Percentiles rank a stretch among this genome's conserved stretches.
phyloP scores from a whole-genome alignment of 129 eudicot genomes.

The Centrapalus pauciflorus region DNA sequence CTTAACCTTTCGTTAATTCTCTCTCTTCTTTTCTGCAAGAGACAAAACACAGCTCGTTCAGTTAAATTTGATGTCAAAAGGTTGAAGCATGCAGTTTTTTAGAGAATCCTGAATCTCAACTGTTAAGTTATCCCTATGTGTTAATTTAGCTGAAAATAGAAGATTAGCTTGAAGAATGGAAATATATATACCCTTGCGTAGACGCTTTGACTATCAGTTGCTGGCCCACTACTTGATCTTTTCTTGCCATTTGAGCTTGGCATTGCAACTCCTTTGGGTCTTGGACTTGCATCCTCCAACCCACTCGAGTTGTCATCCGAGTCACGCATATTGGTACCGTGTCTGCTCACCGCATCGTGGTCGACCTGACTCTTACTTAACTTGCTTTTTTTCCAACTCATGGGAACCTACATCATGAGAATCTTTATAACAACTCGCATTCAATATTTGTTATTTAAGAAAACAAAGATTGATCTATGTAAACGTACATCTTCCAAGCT shows the following conservation, averaged over 20 bases:
- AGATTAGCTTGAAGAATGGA: background rate
- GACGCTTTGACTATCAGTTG: constrained; percentile 66
- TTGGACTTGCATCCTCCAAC: constrained; percentile 22
- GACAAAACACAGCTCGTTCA: background rate
- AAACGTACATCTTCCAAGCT: constrained; percentile 36
- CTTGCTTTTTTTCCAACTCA: constrained; percentile 42
- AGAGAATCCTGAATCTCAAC: too few species aligned
- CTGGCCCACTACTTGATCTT: constrained; percentile 50
- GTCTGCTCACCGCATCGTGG: background rate
- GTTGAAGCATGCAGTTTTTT: too few species aligned
- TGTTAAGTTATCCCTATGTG: too few species aligned
- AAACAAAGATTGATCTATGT: background rate
- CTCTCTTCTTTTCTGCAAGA: constrained; percentile 71
- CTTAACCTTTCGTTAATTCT: constrained; percentile 63
- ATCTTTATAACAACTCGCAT: constrained; percentile 1
- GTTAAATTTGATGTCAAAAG: background rate
- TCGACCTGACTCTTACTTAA: constrained; percentile 25
- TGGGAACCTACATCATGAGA: constrained; percentile 30
- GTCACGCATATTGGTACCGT: constrained; percentile 21
- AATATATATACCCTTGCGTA: constrained; percentile 60
- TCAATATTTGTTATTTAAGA: background rate
- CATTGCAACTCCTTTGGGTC: constrained; percentile 3
- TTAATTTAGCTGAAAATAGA: background rate
- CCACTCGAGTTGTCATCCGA: constrained; percentile 43
- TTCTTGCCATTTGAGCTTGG: constrained; percentile 34